Evolutionary conservation across 2,329 filamentous ascomycete genomes (phyloP).

Genomic region (Colletotrichum echinochloae): DNA sequence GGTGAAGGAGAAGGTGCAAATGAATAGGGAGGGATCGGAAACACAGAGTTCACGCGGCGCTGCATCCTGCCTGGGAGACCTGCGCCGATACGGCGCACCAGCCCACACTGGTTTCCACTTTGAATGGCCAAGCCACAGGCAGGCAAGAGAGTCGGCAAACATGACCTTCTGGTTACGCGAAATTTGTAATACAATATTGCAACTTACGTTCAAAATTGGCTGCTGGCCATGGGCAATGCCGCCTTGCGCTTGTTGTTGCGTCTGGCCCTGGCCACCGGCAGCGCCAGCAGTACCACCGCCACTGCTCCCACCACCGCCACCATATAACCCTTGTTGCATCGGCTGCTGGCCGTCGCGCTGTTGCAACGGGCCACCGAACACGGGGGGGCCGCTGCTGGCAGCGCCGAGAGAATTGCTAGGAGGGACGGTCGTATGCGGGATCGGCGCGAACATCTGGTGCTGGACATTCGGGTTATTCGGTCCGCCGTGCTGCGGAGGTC

Average conservation of each 20-base stretch:
- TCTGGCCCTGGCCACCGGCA: conserved; percentile 74
- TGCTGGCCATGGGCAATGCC: conserved; percentile 56
- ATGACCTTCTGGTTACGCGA: conserved; percentile 8
- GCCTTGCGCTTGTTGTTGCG: conserved; percentile 60
- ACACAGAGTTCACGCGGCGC: conserved; percentile 24
- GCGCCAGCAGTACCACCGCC: conserved; percentile 53
- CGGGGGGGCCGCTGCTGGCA: conserved; percentile 69
- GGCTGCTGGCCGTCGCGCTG: conserved; percentile 66
- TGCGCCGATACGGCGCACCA: conserved; percentile 38
- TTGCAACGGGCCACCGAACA: conserved; percentile 78
- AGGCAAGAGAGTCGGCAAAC: conserved; percentile 19
- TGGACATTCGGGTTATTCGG: conserved; percentile 60
- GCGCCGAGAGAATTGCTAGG: conserved; percentile 67
- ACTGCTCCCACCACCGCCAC: conserved; percentile 36
- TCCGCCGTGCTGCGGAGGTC: conserved; percentile 63
- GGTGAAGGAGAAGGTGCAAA: conserved; percentile 22
- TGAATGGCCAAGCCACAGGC: conserved; percentile 36
- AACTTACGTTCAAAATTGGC: conserved; percentile 80
- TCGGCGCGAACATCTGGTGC: conserved; percentile 69
- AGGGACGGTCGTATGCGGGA: conserved; percentile 63
- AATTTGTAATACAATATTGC: conserved; percentile 16
- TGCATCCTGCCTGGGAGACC: conserved; percentile 33
- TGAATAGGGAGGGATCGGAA: conserved; percentile 11
- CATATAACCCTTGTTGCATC: conserved; percentile 67
- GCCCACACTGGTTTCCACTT: conserved; percentile 40